Evolutionary conservation across 1,284 basidiomycete genomes (phyloP).

Genomic region (Agaricales sp.): DNA sequence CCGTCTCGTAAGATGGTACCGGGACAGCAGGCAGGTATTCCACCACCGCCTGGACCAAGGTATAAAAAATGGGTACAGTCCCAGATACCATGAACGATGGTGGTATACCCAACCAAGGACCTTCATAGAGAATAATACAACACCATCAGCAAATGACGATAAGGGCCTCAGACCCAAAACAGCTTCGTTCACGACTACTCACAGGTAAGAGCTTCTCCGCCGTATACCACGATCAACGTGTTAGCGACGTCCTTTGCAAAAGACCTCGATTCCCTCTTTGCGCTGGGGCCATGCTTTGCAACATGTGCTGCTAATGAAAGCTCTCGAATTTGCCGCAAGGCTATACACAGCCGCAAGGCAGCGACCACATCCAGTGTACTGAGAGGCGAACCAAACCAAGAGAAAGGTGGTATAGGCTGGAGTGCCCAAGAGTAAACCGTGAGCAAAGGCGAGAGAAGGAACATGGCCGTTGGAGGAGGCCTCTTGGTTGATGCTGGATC

Average conservation of each 20-base stretch:
- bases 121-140: constrained; percentile 22
- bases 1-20: constrained; percentile 34
- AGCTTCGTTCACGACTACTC: constrained; percentile 12
- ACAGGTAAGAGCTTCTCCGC: constrained; percentile 62
- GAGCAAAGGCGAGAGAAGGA: constrained; percentile 32
- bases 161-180: constrained; percentile 6
- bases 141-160: constrained; percentile 1
- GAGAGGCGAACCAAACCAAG: constrained; percentile 52
- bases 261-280: constrained; percentile 34
- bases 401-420: constrained; percentile 54
- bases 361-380: constrained; percentile 56
- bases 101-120: constrained; percentile 48
- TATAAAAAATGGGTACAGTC: constrained; percentile 43
- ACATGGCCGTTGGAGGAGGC: constrained; percentile 17
- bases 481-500: too few species aligned
- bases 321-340: constrained; percentile 58
- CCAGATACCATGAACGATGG: constrained; percentile 66
- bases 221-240: constrained; percentile 59
- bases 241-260: constrained; percentile 47
- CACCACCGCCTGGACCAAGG: constrained; percentile 44
- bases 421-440: constrained; percentile 43
- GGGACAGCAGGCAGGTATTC: constrained; percentile 49
- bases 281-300: constrained; percentile 20
- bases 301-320: constrained; percentile 32
- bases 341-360: constrained; percentile 54